Percentiles rank a stretch among this genome's conserved stretches.
These are phyloP conservation scores for Globisporangium splendens DNA, from an alignment of 352 stramenopile genomes.

Conservation along the genomic window DNA sequence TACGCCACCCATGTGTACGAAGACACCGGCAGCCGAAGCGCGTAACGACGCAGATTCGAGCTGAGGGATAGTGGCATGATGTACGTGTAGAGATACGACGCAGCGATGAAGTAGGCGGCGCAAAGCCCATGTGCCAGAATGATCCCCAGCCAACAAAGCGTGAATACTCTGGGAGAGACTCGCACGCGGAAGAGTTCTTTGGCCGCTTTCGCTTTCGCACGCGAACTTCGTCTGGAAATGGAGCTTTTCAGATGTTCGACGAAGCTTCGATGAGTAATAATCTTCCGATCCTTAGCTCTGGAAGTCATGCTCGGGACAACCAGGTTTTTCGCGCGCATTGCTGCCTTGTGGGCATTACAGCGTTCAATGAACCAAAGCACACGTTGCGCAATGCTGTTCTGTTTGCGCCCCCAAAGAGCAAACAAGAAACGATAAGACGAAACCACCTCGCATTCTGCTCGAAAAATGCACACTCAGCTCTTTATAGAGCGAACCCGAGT, in stretches of 20 bases:
- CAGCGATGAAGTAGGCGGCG: slow-evolving; percentile 11
- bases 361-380: too few species aligned
- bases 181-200: slow-evolving; percentile 14
- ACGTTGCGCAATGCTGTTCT: too few species aligned
- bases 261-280: background rate
- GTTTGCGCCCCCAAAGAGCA: too few species aligned
- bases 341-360: background rate
- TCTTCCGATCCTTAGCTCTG: background rate
- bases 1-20: slow-evolving; percentile 14
- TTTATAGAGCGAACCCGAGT: too few species aligned
- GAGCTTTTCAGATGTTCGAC: slow-evolving; percentile 2
- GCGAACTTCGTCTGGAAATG: background rate
- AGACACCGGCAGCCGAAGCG: slow-evolving; percentile 2
- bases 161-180: slow-evolving; percentile 5
- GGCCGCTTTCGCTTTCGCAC: background rate
- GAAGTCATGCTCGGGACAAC: background rate
- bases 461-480: too few species aligned
- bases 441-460: too few species aligned
- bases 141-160: slow-evolving; percentile 12
- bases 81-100: slow-evolving; percentile 16
- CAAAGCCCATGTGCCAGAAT: slow-evolving; percentile 9
- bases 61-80: slow-evolving; percentile 17
- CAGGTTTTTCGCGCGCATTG: slow-evolving; percentile 1
- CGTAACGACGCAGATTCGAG: slow-evolving; percentile 15
- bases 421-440: too few species aligned